Base-by-base conservation (phyloP, 1,139 yeast genomes). In the Yamadazyma buinensis region DNA sequence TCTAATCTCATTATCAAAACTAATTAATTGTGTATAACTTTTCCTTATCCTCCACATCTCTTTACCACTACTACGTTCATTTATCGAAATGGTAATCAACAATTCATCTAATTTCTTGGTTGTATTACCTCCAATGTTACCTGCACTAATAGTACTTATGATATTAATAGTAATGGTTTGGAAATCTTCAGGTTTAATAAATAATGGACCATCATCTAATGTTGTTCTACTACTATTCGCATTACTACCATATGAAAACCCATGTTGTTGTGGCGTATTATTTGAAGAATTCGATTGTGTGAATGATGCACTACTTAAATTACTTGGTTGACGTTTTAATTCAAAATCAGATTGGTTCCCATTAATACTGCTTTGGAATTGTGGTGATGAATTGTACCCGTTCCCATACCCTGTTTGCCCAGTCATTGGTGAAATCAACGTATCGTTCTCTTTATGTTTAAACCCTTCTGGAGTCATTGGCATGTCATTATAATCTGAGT, bases 31-130 rank as follows among this genome's bases (percentile, higher is more conserved):
- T 1, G 70, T 59, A 37, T 74, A 68, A 3, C 79, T 64, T 49
- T 87, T 86, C 20, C 79, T 61, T 34, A 84, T 72, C 44, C 79
- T 70, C 84, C 94, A 86, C 70, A 84, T 73, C 49, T 80, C 86
- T 46, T 79, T 79, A 21, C 63, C 67, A 1, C 80, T 60, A 8
- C 64, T 75, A 21, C 77, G 65, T 49, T 84, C 92, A 22, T 69
- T 62, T 4, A 82, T 73, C 2, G 80, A 72, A 31, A 86, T 63
- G 1, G 84, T 67, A n/a, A 81, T 69, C 15, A 65, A 61, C 7
- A 83, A 78, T 26, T 80, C 85, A 28, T 77, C 84, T 2, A 67
- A 40, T 43, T 63, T 61, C 34, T 59, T 62, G 34, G 46, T 42
- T 5, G 7, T 17, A n/a, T 52, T 45, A 9, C 40, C 38, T 23